A percentile compares a stretch with the other conserved stretches of the same genome.
These are phyloP conservation scores for Nicotiana tabacum DNA, from an alignment of 257 asterid genomes.

Conservation along the genomic window DNA sequence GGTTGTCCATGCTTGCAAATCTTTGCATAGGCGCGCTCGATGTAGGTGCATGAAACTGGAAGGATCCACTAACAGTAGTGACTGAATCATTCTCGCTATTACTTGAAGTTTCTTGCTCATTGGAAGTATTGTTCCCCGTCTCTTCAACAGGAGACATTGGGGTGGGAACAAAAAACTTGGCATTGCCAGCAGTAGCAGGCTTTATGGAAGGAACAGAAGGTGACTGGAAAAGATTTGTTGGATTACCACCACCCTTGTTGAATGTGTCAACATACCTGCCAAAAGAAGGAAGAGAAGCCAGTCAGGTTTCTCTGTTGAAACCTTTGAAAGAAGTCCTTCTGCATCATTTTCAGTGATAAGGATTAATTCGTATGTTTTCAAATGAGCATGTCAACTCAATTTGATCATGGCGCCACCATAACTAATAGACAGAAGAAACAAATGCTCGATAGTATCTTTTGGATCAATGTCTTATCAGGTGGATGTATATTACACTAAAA, in stretches of 20 bases:
- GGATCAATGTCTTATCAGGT: not conserved
- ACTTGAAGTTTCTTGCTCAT: constrained; percentile 28
- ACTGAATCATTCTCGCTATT: constrained; percentile 32
- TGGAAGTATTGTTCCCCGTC: constrained; percentile 25
- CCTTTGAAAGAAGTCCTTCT: not conserved
- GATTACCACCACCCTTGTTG: constrained; percentile 68
- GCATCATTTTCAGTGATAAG: not conserved
- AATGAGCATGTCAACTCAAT: not conserved
- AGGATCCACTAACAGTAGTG: constrained; percentile 28
- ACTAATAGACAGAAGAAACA: not conserved
- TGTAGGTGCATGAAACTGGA: constrained; percentile 27
- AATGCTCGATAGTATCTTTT: not conserved
- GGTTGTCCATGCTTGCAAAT: constrained; percentile 66
- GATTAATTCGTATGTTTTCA: not conserved
- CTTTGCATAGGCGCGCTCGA: constrained; percentile 43
- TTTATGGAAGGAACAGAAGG: constrained; percentile 52
- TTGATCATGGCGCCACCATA: not conserved
- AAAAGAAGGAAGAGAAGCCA: constrained; percentile 9
- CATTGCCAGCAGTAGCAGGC: constrained; percentile 46
- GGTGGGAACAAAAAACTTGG: constrained; percentile 77
- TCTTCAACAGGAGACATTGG: constrained; percentile 44
- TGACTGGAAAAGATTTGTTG: constrained; percentile 55
- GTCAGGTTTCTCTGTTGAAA: not conserved
- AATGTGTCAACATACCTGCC: constrained; percentile 42
- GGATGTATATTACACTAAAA: not conserved